Conservation (phyloP, 345 rosid genomes). For the Ceriops zippeliana region DNA sequence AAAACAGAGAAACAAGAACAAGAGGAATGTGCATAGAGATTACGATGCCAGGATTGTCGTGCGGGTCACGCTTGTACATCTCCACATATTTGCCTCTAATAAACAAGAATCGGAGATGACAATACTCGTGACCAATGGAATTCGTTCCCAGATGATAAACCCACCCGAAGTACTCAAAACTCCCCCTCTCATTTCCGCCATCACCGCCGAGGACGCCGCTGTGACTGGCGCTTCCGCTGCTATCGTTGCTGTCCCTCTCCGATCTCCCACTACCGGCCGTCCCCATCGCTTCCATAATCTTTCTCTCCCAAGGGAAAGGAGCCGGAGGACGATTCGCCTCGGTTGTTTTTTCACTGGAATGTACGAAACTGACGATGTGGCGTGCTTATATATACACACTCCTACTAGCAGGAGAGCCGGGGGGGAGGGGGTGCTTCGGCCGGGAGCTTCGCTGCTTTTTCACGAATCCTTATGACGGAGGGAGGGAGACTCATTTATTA, state of each 20-base stretch:
- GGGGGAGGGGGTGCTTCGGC: no score
- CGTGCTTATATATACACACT: no score
- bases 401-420: no score
- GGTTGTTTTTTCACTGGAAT: no score
- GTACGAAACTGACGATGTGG: no score
- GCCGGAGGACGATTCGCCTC: no score
- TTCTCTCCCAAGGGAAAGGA: no score
- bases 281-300: background rate
- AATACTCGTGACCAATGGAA: conserved; percentile 78
- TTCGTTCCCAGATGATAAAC: conserved; percentile 83
- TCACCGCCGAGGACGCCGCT: conserved; percentile 1
- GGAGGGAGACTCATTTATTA: no score
- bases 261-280: background rate
- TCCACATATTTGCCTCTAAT: conserved; percentile 72
- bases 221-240: conserved; percentile 11
- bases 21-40: conserved; percentile 7
- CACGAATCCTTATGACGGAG: no score
- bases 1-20: background rate
- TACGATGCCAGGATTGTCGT: conserved; percentile 80
- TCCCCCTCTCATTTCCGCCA: conserved; percentile 10
- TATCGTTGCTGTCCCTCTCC: background rate
- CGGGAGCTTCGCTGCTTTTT: no score
- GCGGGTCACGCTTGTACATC: conserved; percentile 94
- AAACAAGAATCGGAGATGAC: conserved; percentile 67
- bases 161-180: conserved; percentile 66